phyloP scores from a whole-genome alignment of 148 eudicot genomes.

The Rhododendron kiyosumense region DNA sequence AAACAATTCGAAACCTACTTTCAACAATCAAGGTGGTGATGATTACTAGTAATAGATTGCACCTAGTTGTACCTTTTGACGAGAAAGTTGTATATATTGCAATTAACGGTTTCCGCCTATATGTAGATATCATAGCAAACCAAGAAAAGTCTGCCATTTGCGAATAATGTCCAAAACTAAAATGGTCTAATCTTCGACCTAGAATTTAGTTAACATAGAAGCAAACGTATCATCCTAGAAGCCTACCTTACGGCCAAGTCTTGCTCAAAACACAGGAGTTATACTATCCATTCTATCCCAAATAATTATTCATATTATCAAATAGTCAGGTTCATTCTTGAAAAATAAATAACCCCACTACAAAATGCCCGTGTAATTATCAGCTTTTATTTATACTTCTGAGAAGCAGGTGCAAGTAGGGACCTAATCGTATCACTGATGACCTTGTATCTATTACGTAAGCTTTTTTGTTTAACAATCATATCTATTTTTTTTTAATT shows the following conservation, averaged over 20 bases:
- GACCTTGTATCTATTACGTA: too few species aligned
- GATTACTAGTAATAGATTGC: neutral
- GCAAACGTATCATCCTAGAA: neutral
- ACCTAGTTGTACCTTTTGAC: neutral
- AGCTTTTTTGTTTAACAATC: too few species aligned
- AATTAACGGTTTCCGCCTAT: neutral
- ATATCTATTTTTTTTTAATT: too few species aligned
- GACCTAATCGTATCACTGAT: neutral
- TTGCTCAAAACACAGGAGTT: neutral
- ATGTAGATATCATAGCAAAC: neutral
- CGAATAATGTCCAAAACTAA: neutral
- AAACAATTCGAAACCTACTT: neutral
- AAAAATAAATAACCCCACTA: neutral
- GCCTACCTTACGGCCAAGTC: neutral
- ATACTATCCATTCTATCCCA: too few species aligned
- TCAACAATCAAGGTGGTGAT: neutral
- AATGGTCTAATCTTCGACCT: neutral
- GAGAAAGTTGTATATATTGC: neutral
- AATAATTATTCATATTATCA: neutral
- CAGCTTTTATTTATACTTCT: neutral
- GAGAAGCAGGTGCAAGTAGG: neutral
- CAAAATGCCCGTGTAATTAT: too few species aligned
- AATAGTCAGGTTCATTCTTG: too few species aligned
- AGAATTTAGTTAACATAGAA: neutral
- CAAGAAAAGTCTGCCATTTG: neutral